Conservation (phyloP, 179 eudicot genomes). For the Gypsophila paniculata region DNA sequence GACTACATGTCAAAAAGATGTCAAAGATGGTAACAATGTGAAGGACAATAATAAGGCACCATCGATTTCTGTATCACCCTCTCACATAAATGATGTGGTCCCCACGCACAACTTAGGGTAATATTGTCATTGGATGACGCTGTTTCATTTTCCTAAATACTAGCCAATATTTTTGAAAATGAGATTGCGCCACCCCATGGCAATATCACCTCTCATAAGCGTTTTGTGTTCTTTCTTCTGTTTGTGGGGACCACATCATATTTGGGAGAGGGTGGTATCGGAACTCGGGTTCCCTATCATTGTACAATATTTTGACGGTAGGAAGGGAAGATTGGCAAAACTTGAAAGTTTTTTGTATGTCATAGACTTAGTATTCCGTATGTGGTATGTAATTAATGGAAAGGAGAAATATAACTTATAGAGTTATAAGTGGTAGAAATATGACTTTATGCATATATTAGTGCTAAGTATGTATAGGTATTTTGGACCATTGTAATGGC, state of each 20-base stretch:
- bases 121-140: no score
- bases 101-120: no score
- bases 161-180: no score
- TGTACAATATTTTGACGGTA: conserved; percentile 1
- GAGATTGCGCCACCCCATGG: no score
- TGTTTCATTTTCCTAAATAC: no score
- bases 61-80: no score
- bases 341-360: neutral
- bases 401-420: neutral
- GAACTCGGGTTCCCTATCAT: no score
- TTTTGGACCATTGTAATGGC: conserved; percentile 11
- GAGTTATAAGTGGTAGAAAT: neutral
- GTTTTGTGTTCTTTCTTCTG: no score
- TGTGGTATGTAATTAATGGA: neutral
- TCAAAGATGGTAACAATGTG: conserved; percentile 2
- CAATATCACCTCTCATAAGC: no score
- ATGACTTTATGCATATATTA: neutral
- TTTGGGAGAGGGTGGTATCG: no score
- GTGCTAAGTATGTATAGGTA: neutral
- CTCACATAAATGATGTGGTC: no score
- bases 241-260: no score
- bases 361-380: neutral
- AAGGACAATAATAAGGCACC: neutral
- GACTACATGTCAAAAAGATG: neutral
- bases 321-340: conserved; percentile 13